Evolutionary conservation across 129 eudicot genomes (phyloP), one percentile per base, ranked within the genome.

Genomic region (Tagetes erecta): DNA sequence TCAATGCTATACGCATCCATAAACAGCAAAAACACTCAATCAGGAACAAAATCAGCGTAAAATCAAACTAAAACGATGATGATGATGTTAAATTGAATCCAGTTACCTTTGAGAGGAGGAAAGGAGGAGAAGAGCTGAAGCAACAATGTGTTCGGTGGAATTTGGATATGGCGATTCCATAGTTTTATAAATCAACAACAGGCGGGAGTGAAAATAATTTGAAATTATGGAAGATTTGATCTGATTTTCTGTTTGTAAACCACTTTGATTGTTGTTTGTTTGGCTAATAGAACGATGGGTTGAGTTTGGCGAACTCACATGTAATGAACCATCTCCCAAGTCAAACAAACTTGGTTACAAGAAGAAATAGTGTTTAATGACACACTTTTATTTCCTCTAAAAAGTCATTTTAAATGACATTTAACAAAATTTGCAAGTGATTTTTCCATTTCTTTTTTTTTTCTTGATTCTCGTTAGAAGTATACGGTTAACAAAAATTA

Each of bases 81-180:
- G 39, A 68, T 6, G 2, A 27, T 0, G 70, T 4, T 42, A 42
- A 53, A 63, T 51, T 34, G 20, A 57, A 34, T 52, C 6, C 71
- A 72, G 38, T 76, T 49, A 84, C 88, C 72, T 60, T 31, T 81
- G 72, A 11, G 82, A 31, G 40, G 83, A 58, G 47, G 96, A 85
- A 75, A 90, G 93, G 37, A 85, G 87, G 45, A 90, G 86, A 67
- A 87, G 96, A 73, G 96, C 81, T n/a, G 96, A 85, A 64, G 89
- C 96, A 30, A 81, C 96, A 12, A 60, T 56, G 45, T 45, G 84
- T 75, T 90, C 96, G 0, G 68, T 35, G 8, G 78, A 38, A 80
- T 76, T 75, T 55, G 96, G 96, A 78, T 85, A 87, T 20, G 74
- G 76, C 30, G 71, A 71, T 60, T 79, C 68, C 83, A 79, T 79